These are phyloP conservation scores for Podaxis sp. DNA, from an alignment of 768 basidiomycete species.

Conservation along the genomic window DNA sequence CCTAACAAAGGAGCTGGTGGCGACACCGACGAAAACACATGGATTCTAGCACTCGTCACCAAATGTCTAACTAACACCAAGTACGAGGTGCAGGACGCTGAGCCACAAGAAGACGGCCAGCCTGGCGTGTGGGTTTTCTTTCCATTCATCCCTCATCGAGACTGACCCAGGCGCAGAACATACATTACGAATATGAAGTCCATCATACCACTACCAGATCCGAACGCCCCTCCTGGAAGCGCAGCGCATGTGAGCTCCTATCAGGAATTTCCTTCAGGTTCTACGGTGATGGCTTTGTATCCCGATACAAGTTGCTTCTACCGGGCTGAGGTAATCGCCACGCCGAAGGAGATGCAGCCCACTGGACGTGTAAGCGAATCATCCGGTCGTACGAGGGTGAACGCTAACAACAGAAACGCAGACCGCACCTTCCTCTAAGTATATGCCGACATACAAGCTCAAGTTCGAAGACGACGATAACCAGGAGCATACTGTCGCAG, in stretches of 20 bases:
- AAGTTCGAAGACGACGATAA: conserved; percentile 91
- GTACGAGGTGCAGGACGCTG: conserved; percentile 85
- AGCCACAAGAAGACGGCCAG: conserved; percentile 79
- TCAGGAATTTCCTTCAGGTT: conserved; percentile 67
- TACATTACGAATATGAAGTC: conserved; percentile 65
- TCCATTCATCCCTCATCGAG: conserved; percentile 3
- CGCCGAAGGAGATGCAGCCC: conserved; percentile 46
- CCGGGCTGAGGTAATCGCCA: conserved; percentile 78
- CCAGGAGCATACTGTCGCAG: conserved; percentile 73
- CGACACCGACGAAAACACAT: conserved; percentile 52
- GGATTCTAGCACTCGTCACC: conserved; percentile 80
- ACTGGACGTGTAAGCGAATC: conserved; percentile 30
- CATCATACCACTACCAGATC: conserved; percentile 82
- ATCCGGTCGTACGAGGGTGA: background rate
- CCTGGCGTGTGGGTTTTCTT: conserved; percentile 49
- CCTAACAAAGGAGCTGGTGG: conserved; percentile 47
- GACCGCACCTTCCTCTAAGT: conserved; percentile 41
- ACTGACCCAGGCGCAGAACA: conserved; percentile 8
- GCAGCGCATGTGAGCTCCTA: conserved; percentile 68
- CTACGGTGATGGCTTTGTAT: conserved; percentile 84
- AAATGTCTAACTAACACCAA: conserved; percentile 72
- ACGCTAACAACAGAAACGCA: conserved; percentile 14
- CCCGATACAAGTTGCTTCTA: conserved; percentile 92
- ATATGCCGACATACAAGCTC: conserved; percentile 65
- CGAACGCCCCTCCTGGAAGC: conserved; percentile 50